Base-by-base conservation (phyloP, 2,329 filamentous ascomycete genomes). In the Paecilomyces variotii region DNA sequence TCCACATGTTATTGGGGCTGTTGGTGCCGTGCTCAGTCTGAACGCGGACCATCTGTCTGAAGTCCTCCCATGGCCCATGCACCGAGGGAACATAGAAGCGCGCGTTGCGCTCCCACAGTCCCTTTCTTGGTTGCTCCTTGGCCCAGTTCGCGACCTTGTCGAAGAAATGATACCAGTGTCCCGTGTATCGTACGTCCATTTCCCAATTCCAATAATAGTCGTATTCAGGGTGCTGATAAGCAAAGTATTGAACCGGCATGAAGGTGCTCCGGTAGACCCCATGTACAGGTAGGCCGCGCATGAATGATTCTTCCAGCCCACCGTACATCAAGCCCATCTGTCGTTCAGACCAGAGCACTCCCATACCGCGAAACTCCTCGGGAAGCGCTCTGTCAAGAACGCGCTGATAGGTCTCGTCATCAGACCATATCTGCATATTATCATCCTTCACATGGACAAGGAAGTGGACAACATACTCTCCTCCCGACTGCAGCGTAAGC, bases 191-290 rank as follows among this genome's bases (percentile, higher is more conserved):
- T 32, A 87, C 86, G 68, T 94, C 89, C 75, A 91, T 89, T 70
- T 94, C 90, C 89, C 89, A 92, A 70, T 93, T 92, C 89, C 90
- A 94, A 64, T 91, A 81, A 66, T 84, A 91, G 64, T 92, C 88
- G 63, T 89, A 94, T 66, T 93, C 85, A 0, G 88, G 88, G 66
- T 91, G 87, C 55, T 88, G 87, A 66, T 88, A 82, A 59, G 92
- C 90, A 71, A 97, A 97, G 73, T 93, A 89, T 69, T 97, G 92
- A 78, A 97, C 87, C 0, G 92, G 91, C 90, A 97, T 96, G 67
- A 91, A 91, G 9, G 94, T 84, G 57, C 90, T 92, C 56, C 94
- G 88, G 76, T 97, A 97, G 7, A 95, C 91, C 19, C 92, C 92
- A 71, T 97, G 92, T 0, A 96, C 86, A 1, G 90, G 89, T 58